A percentile compares a stretch with the other conserved stretches of the same genome.
These are phyloP conservation scores for Saccharomycopsis fermentans DNA, from an alignment of 805 yeast genomes.

Conservation along the genomic window DNA sequence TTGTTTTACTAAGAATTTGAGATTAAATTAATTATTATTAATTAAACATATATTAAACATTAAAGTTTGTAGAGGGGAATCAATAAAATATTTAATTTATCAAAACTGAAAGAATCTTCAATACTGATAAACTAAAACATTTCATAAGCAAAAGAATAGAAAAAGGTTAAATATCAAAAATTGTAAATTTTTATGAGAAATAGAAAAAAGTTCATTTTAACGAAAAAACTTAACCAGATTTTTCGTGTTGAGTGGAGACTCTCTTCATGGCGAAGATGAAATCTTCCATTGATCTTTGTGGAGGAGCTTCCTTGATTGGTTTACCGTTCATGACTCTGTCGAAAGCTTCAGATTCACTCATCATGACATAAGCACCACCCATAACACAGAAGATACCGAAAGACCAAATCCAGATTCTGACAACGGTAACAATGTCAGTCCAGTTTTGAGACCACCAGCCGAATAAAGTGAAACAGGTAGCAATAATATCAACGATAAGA, in stretches of 20 bases:
- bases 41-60: background rate
- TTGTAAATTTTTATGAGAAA: background rate
- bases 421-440: conserved; percentile 92
- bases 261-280: conserved; percentile 80
- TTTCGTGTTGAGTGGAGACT: conserved; percentile 84
- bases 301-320: conserved; percentile 39
- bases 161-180: background rate
- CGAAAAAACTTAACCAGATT: conserved; percentile 41
- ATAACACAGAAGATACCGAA: conserved; percentile 93
- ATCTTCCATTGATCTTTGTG: conserved; percentile 70
- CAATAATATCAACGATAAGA: conserved; percentile 77
- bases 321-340: conserved; percentile 82
- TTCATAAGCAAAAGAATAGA: background rate
- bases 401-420: conserved; percentile 90
- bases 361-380: conserved; percentile 94
- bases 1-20: no score
- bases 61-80: background rate
- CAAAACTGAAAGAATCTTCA: background rate
- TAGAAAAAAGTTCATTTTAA: background rate
- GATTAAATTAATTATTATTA: background rate
- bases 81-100: background rate
- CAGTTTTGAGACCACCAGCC: conserved; percentile 98
- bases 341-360: conserved; percentile 72
- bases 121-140: background rate
- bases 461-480: conserved; percentile 85